Conservation (phyloP, 495 filamentous ascomycete genomes). For the Pyrenula aspistea region DNA sequence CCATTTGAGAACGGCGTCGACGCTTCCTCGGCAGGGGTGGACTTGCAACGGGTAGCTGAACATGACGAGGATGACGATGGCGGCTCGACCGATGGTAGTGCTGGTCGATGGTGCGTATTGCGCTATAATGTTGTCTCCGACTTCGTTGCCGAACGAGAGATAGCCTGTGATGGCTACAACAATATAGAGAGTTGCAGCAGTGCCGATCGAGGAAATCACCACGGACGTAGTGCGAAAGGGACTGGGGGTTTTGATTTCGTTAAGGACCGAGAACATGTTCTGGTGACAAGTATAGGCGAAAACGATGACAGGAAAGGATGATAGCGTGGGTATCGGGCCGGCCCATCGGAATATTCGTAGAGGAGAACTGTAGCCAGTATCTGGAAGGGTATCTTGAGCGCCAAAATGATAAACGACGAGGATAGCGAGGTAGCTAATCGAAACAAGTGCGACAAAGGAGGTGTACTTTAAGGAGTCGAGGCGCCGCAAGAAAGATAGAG, state of each 20-base stretch:
- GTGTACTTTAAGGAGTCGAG: constrained; percentile 97
- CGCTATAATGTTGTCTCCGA: constrained; percentile 81
- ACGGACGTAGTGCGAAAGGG: constrained; percentile 72
- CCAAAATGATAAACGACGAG: constrained; percentile 84
- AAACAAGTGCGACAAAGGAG: constrained; percentile 78
- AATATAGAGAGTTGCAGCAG: constrained; percentile 68
- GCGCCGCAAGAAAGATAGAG: constrained; percentile 78
- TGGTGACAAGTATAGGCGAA: constrained; percentile 99
- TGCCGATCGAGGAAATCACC: constrained; percentile 70
- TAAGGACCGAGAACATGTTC: constrained; percentile 98
- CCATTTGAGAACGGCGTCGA: constrained; percentile 91
- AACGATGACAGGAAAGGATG: constrained; percentile 85
- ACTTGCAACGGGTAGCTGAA: constrained; percentile 94
- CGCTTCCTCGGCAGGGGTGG: constrained; percentile 85
- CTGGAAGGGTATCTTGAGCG: constrained; percentile 59
- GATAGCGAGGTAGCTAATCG: constrained; percentile 86
- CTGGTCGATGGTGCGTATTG: constrained; percentile 78
- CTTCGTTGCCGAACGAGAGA: constrained; percentile 78
- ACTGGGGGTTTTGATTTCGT: constrained; percentile 81
- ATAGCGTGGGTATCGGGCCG: constrained; percentile 64
- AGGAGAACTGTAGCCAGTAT: constrained; percentile 40
- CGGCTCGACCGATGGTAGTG: constrained; percentile 85
- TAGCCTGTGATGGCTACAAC: constrained; percentile 92
- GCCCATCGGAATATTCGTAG: constrained; percentile 66
- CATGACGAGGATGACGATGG: constrained; percentile 93